Conservation (phyloP, 371 early-diverging fungal species). For the Apophysomyces variabilis region DNA sequence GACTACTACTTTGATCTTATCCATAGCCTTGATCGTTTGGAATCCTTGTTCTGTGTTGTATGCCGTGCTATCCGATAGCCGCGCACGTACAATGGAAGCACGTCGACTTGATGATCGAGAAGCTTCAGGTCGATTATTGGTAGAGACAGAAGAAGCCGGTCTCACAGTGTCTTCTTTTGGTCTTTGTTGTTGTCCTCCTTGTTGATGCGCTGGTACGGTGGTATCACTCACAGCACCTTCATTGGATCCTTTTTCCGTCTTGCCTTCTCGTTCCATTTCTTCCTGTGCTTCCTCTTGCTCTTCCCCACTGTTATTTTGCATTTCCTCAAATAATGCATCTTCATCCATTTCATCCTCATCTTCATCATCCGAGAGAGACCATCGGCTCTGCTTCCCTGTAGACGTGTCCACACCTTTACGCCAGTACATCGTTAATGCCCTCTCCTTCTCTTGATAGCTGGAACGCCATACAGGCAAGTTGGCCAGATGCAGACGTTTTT, state of each 20-base stretch:
- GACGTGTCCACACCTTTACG: constrained; percentile 48
- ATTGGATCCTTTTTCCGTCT: neutral
- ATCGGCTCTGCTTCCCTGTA: constrained; percentile 39
- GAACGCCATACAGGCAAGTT: constrained; percentile 45
- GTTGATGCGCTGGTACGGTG: no score
- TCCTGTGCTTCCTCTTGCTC: constrained; percentile 19
- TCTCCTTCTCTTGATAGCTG: constrained; percentile 41
- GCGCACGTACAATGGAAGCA: constrained; percentile 40
- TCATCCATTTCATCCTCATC: constrained; percentile 43
- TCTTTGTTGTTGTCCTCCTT: neutral
- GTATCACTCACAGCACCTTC: neutral
- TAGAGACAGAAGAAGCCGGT: neutral
- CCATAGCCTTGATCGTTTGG: constrained; percentile 69
- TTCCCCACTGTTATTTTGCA: constrained; percentile 15
- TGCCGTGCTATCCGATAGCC: constrained; percentile 42
- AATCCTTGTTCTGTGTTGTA: constrained; percentile 49
- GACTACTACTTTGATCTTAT: constrained; percentile 63
- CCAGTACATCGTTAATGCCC: constrained; percentile 61
- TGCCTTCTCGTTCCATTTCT: neutral
- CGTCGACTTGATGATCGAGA: constrained; percentile 20
- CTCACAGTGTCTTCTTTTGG: neutral
- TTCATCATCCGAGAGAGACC: constrained; percentile 29
- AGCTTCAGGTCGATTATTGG: neutral
- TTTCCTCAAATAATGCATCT: constrained; percentile 38
- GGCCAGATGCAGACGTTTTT: constrained; percentile 56